Conservation (phyloP, 345 rosid genomes). For the Citrus unshiu region DNA sequence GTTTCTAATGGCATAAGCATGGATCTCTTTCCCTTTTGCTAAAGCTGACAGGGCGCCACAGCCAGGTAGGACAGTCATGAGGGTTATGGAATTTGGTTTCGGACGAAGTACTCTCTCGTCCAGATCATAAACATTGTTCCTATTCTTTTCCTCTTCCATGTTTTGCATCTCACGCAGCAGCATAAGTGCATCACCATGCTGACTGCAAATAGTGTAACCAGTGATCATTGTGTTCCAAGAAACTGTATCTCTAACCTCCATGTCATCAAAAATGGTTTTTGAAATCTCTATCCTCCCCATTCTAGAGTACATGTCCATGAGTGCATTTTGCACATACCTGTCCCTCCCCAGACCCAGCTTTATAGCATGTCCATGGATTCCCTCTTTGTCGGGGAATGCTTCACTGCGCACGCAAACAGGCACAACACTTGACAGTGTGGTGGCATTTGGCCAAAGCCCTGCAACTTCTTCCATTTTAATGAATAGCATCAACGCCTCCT, state of each 20-base stretch:
- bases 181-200: conserved; percentile 54
- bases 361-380: conserved; percentile 65
- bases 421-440: conserved; percentile 74
- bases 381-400: conserved; percentile 56
- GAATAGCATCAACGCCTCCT: conserved; percentile 65
- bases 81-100: conserved; percentile 75
- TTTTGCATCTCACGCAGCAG: conserved; percentile 65
- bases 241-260: conserved; percentile 68
- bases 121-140: neutral
- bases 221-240: conserved; percentile 91
- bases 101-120: conserved; percentile 23
- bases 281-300: conserved; percentile 60
- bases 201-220: conserved; percentile 57
- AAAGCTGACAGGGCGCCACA: conserved; percentile 75
- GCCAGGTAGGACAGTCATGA: conserved; percentile 82
- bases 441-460: conserved; percentile 65
- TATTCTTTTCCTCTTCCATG: conserved; percentile 16
- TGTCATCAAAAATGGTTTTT: conserved; percentile 46
- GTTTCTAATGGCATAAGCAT: conserved; percentile 77
- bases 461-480: conserved; percentile 60
- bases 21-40: conserved; percentile 84
- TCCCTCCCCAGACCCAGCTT: conserved; percentile 63
- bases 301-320: conserved; percentile 83
- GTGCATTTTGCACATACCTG: conserved; percentile 77
- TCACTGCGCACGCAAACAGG: conserved; percentile 68